A percentile compares a stretch with the other conserved stretches of the same genome.
phyloP scores from a whole-genome alignment of 1,139 yeast genomes.

The Suhomyces maxii region DNA sequence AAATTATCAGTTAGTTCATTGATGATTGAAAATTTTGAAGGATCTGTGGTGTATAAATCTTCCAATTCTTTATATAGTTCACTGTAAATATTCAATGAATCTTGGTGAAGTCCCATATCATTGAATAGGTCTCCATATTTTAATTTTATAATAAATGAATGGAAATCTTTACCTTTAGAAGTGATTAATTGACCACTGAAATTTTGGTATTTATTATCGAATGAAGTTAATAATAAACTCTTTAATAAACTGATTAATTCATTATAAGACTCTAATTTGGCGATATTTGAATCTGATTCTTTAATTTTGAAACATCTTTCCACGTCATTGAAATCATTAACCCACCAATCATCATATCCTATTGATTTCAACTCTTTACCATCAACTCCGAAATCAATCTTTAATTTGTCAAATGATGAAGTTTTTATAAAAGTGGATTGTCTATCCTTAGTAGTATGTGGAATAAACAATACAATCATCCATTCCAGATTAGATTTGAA shows the following conservation, averaged over 20 bases:
- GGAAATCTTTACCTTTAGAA: conserved; percentile 24
- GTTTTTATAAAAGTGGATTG: conserved; percentile 48
- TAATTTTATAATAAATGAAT: conserved; percentile 20
- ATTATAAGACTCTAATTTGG: conserved; percentile 51
- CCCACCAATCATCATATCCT: conserved; percentile 13
- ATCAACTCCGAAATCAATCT: conserved; percentile 57
- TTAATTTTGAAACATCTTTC: conserved; percentile 45
- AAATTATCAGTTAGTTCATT: neutral
- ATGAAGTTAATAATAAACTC: conserved; percentile 54
- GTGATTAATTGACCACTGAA: conserved; percentile 34
- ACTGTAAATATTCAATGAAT: conserved; percentile 51
- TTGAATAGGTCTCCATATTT: conserved; percentile 34
- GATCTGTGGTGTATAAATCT: conserved; percentile 21
- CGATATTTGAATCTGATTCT: conserved; percentile 32
- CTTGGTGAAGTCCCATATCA: conserved; percentile 57
- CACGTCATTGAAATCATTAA: conserved; percentile 10
- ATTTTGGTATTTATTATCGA: conserved; percentile 47
- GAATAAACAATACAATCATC: conserved; percentile 59
- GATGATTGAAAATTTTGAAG: conserved; percentile 14
- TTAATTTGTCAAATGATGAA: conserved; percentile 64
- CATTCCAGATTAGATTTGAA: conserved; percentile 52
- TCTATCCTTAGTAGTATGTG: conserved; percentile 46
- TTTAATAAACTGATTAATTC: conserved; percentile 49
- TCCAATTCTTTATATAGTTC: conserved; percentile 32
- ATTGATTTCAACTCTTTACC: conserved; percentile 36